Conservation (phyloP, 495 filamentous ascomycete species). For the Lasiosphaeriaceae sp. region DNA sequence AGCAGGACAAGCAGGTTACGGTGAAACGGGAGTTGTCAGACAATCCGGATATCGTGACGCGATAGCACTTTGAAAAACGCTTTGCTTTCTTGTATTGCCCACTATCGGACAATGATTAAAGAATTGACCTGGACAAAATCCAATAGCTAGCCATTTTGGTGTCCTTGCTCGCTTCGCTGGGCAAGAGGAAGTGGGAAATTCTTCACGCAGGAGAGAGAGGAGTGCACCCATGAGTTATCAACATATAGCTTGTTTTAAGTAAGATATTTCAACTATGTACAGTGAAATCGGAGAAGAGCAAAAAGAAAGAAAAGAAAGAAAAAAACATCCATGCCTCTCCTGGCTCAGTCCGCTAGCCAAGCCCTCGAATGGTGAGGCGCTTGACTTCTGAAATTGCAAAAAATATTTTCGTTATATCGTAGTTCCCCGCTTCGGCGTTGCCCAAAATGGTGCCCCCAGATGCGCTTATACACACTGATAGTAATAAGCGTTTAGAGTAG, state of each 20-base stretch:
- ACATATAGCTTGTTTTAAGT: not conserved
- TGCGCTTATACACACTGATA: slow-evolving; percentile 40
- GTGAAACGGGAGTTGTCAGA: no score
- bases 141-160: no score
- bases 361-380: not conserved
- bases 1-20: no score
- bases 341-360: not conserved
- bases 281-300: not conserved
- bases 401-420: not conserved
- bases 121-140: no score
- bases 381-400: not conserved
- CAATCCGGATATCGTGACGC: no score
- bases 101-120: no score
- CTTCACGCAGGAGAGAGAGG: no score
- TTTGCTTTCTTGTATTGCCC: no score
- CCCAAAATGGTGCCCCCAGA: not conserved
- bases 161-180: no score
- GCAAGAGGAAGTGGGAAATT: no score
- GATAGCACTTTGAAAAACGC: no score
- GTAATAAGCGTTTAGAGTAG: slow-evolving; percentile 45
- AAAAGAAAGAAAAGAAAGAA: not conserved
- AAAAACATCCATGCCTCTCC: not conserved
- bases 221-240: no score
- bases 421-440: not conserved
- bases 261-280: not conserved